Evolutionary conservation across 1,139 yeast genomes (phyloP).

Genomic region (Meyerozyma elateridarum): DNA sequence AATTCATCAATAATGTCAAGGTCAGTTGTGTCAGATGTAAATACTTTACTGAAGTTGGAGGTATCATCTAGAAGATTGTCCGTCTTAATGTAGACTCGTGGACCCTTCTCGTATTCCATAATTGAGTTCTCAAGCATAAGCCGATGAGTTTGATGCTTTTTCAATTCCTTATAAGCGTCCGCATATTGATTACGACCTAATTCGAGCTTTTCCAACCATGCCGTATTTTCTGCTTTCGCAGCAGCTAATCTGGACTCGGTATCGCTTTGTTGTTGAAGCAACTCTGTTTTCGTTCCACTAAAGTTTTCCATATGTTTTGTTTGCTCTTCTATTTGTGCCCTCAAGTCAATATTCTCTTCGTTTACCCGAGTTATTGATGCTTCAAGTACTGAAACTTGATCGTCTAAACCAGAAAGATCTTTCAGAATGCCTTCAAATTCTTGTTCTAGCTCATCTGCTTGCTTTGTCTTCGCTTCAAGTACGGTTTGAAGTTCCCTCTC

Average conservation of each 20-base stretch:
- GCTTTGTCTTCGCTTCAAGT: conserved; percentile 13
- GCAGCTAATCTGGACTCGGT: conserved; percentile 10
- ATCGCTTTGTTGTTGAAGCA: conserved; percentile 9
- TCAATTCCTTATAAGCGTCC: conserved; percentile 14
- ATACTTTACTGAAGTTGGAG: conserved; percentile 19
- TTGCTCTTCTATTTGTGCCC: conserved; percentile 11
- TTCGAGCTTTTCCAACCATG: conserved; percentile 12
- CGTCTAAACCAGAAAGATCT: conserved; percentile 7
- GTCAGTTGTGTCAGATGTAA: conserved; percentile 9
- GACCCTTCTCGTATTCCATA: conserved; percentile 39
- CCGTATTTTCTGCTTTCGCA: conserved; percentile 7
- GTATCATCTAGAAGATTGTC: conserved; percentile 3
- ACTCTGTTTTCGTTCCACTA: conserved; percentile 10
- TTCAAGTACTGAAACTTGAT: conserved; percentile 9
- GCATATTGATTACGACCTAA: conserved; percentile 9
- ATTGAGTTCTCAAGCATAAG: conserved; percentile 50
- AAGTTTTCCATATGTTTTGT: conserved; percentile 16
- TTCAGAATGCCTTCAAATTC: conserved; percentile 13
- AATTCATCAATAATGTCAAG: conserved; percentile 18
- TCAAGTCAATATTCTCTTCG: conserved; percentile 6
- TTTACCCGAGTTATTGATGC: conserved; percentile 4
- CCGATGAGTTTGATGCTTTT: conserved; percentile 24
- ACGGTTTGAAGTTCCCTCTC: conserved; percentile 17
- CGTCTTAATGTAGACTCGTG: conserved; percentile 27
- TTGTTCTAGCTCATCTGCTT: conserved; percentile 14